Conservation (phyloP, 83 land plant species). For the Picea abies region DNA sequence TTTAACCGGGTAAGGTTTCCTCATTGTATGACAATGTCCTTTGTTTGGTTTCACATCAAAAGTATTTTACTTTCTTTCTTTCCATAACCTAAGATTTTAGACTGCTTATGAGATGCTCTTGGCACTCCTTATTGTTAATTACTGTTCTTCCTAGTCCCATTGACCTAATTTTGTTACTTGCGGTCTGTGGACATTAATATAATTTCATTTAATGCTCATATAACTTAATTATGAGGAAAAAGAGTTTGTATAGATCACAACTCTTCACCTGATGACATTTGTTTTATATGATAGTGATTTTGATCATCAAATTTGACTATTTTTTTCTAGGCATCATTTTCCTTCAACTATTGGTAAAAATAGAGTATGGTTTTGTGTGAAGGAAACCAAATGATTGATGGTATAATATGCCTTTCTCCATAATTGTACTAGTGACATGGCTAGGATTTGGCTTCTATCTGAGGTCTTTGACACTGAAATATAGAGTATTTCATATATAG, state of each 20-base stretch:
- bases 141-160: background rate
- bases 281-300: background rate
- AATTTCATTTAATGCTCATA: background rate
- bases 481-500: background rate
- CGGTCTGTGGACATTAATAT: background rate
- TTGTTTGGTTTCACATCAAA: background rate
- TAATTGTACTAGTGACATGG: background rate
- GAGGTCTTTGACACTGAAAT: background rate
- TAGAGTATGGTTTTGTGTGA: background rate
- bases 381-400: background rate
- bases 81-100: background rate
- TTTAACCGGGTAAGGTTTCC: conserved; percentile 76
- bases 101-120: background rate
- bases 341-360: background rate
- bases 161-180: background rate
- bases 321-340: background rate
- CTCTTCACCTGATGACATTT: background rate
- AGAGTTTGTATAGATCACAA: too few species aligned
- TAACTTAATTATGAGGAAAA: too few species aligned
- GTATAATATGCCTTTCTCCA: background rate
- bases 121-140: background rate
- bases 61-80: conserved; percentile 1
- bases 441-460: background rate
- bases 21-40: background rate
- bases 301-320: background rate